phyloP scores from a whole-genome alignment of 208 protist species.

The Vickermania spadyakhi region DNA sequence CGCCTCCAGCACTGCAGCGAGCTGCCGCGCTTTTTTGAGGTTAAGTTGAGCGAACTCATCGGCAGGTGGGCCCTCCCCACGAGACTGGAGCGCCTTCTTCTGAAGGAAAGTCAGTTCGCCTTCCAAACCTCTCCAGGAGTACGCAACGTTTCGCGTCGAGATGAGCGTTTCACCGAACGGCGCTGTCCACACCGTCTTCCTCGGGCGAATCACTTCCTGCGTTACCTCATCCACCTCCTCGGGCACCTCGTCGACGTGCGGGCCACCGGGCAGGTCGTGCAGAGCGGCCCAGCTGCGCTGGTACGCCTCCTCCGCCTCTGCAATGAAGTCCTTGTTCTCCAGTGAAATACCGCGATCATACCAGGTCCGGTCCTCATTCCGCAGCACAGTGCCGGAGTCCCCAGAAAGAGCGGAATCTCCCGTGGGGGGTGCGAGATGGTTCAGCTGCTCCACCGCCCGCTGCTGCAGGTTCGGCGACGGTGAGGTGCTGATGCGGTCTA shows the following conservation, averaged over 20 bases:
- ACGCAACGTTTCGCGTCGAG: conserved; percentile 46
- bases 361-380: conserved; percentile 50
- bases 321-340: conserved; percentile 39
- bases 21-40: conserved; percentile 62
- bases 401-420: too few species aligned
- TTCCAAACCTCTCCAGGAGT: conserved; percentile 28
- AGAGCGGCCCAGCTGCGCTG: conserved; percentile 36
- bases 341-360: conserved; percentile 62
- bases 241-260: conserved; percentile 8
- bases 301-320: conserved; percentile 67
- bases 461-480: too few species aligned
- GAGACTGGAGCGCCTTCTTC: conserved; percentile 15
- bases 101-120: conserved; percentile 53
- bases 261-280: conserved; percentile 20
- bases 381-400: too few species aligned
- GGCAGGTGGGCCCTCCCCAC: conserved; percentile 21
- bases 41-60: conserved; percentile 22
- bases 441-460: too few species aligned
- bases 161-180: conserved; percentile 66
- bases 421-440: too few species aligned
- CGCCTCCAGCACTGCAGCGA: conserved; percentile 42
- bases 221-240: conserved; percentile 20
- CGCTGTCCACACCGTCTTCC: conserved; percentile 29
- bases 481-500: too few species aligned
- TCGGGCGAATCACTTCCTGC: conserved; percentile 7